Base-by-base conservation (phyloP, 495 filamentous ascomycete genomes). In the Amniculicola lignicola region DNA sequence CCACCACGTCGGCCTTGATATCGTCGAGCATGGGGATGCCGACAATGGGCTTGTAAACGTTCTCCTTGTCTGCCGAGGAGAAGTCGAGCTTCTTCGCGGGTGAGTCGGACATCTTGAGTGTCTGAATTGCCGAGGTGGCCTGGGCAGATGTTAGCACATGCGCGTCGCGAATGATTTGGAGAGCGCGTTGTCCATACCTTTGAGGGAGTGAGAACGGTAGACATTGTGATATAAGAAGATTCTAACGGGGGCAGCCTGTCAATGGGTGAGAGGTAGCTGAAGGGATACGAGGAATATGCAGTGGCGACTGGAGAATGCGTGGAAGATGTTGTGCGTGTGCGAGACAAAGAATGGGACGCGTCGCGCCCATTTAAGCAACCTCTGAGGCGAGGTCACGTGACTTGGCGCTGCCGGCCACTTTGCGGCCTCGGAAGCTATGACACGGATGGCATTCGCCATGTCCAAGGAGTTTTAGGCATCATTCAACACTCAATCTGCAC, bases 61-160 rank as follows among this genome's bases (percentile, higher is more conserved):
- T 96, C 77, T 95, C 90, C 77, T 96, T 97, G 77, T 83, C 79
- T 35, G 70, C 72, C 22, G 78, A 67, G 23, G 76, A 70, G 70
- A 95, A 90, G 74, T 83, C 76, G 62, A 91, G 79, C 82, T 93
- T 94, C 87, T 95, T 95, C 47, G 82, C 76, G 27, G 90, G 90
- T 0, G 89, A 93, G 59, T 95, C 88, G 62, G 70, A 76, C 87
- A 98, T 94, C 74, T 91, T 94, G 63, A 97, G 76, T 61, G 81
- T 84, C 74, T 92, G 83, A 64, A 96, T 82, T 57, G 83, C 89
- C 69, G 86, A 85, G 63, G 88, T 86, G 77, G 85, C 82, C 91
- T 96, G 69, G 56, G 45, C 9, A 22, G 15, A 18, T 23, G 50
- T 65, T 39, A 65, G 46, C 62, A 54, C 37, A 19, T 22, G 58